A percentile compares a stretch with the other conserved stretches of the same genome.
Evolutionary conservation across 2,329 filamentous ascomycete genomes (phyloP).

Genomic region (Claviceps digitariae): DNA sequence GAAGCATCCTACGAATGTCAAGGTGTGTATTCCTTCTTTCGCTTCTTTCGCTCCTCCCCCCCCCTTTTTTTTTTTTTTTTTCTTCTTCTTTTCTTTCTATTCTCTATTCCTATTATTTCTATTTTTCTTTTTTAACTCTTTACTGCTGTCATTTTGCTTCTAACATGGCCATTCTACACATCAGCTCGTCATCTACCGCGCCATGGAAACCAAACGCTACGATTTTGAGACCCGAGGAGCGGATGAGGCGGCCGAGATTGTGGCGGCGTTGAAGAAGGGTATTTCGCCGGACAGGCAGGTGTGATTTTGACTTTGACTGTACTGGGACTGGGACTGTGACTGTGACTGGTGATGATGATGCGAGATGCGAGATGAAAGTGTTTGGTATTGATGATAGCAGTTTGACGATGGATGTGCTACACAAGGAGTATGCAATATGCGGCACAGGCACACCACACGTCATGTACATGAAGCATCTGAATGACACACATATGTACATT

Average conservation of each 20-base stretch:
- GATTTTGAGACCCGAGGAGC: slow-evolving; percentile 68
- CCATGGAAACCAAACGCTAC: slow-evolving; percentile 66
- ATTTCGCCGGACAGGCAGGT: slow-evolving; percentile 51
- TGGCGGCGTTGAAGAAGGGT: slow-evolving; percentile 63
- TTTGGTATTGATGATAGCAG: too few species aligned
- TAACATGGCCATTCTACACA: slow-evolving; percentile 3
- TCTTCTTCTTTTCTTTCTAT: neutral
- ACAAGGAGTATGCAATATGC: too few species aligned
- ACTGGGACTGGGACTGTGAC: too few species aligned
- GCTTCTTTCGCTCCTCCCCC: too few species aligned
- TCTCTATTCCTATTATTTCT: neutral
- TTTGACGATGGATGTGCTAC: too few species aligned
- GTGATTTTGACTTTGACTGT: slow-evolving; percentile 7
- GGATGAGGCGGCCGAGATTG: slow-evolving; percentile 66
- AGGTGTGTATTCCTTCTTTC: too few species aligned
- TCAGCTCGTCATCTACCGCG: slow-evolving; percentile 58
- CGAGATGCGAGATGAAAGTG: neutral
- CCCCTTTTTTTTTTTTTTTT: too few species aligned
- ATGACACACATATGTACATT: too few species aligned
- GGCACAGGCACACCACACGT: too few species aligned
- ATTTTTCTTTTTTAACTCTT: too few species aligned
- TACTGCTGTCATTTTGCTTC: neutral
- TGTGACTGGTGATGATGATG: too few species aligned
- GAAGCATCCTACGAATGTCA: slow-evolving; percentile 69
- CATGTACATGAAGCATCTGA: too few species aligned